These are phyloP conservation scores for Farysia itapuensis DNA, from an alignment of 1,284 basidiomycete species.

Conservation along the genomic window DNA sequence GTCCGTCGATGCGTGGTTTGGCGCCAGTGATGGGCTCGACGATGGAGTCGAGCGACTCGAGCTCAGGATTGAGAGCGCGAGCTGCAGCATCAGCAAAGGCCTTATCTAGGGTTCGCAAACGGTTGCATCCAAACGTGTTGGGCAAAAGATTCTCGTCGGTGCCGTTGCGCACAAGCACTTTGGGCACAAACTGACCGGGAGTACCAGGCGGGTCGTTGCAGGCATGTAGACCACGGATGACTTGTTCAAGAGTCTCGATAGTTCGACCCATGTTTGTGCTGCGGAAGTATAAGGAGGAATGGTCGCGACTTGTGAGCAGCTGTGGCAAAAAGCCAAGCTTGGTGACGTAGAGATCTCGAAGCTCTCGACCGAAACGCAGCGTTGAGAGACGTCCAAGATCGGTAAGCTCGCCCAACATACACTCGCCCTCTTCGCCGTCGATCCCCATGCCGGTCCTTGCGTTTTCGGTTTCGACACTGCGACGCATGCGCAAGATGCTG, in stretches of 20 bases:
- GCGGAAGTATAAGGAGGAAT: constrained; percentile 57
- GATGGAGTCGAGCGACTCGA: constrained; percentile 69
- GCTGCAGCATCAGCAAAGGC: constrained; percentile 61
- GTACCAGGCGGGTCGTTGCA: constrained; percentile 11
- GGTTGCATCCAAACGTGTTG: constrained; percentile 70
- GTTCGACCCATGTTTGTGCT: constrained; percentile 77
- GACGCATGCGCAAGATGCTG: constrained; percentile 31
- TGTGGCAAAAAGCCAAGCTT: constrained; percentile 63
- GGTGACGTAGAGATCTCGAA: constrained; percentile 72
- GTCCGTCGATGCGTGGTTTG: constrained; percentile 72
- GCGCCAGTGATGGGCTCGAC: constrained; percentile 73
- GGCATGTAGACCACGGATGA: constrained; percentile 66
- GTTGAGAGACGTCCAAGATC: constrained; percentile 76
- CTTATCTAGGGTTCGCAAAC: constrained; percentile 61
- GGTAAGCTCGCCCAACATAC: constrained; percentile 74
- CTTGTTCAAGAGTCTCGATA: constrained; percentile 74
- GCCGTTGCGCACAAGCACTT: constrained; percentile 50
- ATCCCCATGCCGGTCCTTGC: constrained; percentile 10
- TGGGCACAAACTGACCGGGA: constrained; percentile 23
- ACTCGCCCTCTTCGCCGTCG: constrained; percentile 43
- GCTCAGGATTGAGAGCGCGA: constrained; percentile 68
- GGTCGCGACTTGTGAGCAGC: constrained; percentile 26
- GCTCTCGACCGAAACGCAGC: constrained; percentile 67
- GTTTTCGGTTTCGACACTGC: constrained; percentile 36
- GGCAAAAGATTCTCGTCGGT: constrained; percentile 75